These are phyloP conservation scores for Phaffia rhodozyma DNA, from an alignment of 1,284 basidiomycete species.

Conservation along the genomic window DNA sequence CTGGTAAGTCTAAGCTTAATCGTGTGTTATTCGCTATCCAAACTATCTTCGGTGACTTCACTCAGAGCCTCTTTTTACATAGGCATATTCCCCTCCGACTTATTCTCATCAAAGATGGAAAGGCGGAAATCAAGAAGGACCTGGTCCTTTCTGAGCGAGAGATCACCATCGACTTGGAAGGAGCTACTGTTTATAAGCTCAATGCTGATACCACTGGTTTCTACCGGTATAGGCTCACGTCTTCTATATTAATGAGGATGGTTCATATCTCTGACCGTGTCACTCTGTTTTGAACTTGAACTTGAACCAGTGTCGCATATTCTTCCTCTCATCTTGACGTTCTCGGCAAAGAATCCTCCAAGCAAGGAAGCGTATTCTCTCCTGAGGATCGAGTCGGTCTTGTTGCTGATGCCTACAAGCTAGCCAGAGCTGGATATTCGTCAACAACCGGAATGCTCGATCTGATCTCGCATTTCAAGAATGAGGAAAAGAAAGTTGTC, in stretches of 20 bases:
- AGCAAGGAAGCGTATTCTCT: constrained; percentile 56
- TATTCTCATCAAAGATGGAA: constrained; percentile 51
- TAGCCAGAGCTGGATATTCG: constrained; percentile 67
- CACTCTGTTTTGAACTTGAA: too few relatives aligned
- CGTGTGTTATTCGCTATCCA: too few relatives aligned
- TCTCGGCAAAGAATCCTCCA: constrained; percentile 62
- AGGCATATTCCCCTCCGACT: constrained; percentile 74
- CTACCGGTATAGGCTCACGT: constrained; percentile 36
- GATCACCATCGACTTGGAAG: constrained; percentile 54
- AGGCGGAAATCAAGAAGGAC: constrained; percentile 49
- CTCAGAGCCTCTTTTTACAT: neutral
- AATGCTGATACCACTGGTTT: constrained; percentile 42
- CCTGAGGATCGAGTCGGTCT: constrained; percentile 79
- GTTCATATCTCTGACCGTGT: too few relatives aligned
- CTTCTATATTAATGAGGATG: too few relatives aligned
- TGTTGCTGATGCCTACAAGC: constrained; percentile 64
- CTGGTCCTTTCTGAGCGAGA: constrained; percentile 60
- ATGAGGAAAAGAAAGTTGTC: constrained; percentile 53
- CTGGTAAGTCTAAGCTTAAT: constrained; percentile 37
- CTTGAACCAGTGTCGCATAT: constrained; percentile 59
- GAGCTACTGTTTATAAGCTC: constrained; percentile 64
- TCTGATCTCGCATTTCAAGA: constrained; percentile 53
- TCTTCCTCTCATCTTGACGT: constrained; percentile 62
- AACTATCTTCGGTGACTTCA: too few relatives aligned
- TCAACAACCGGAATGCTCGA: constrained; percentile 64